Evolutionary conservation across 2,329 filamentous ascomycete genomes (phyloP).

Genomic region (Fusarium chuoi): DNA sequence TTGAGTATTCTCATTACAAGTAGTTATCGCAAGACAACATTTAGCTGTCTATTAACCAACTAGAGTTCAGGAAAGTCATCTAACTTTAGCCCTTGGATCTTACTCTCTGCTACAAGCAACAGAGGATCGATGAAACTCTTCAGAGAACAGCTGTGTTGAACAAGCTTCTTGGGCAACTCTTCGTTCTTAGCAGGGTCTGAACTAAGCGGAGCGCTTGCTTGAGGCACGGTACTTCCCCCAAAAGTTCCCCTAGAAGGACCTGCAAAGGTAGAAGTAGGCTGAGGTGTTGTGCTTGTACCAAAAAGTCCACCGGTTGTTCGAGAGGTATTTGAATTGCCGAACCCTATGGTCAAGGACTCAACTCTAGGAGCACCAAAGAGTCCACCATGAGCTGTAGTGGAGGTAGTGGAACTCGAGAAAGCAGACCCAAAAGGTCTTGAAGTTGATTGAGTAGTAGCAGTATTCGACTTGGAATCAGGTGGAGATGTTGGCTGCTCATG

Average conservation of each 20-base stretch:
- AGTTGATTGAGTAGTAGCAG: neutral
- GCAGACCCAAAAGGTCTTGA: neutral
- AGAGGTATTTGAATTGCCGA: neutral
- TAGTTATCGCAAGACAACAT: too few relatives aligned
- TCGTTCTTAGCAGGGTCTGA: neutral
- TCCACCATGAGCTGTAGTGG: neutral
- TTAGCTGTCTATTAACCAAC: neutral
- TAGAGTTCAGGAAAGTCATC: neutral
- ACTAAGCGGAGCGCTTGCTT: neutral
- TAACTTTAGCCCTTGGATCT: neutral
- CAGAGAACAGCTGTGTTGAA: neutral
- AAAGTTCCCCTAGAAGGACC: neutral
- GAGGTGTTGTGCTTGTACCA: neutral
- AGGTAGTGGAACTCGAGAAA: neutral
- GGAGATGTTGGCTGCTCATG: neutral
- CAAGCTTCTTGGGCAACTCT: neutral
- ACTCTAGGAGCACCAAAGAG: neutral
- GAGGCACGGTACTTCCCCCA: accelerated
- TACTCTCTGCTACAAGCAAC: neutral
- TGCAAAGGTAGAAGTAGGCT: accelerated
- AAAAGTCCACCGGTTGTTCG: neutral
- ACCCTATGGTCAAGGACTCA: neutral
- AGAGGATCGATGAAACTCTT: neutral
- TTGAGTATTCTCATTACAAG: neutral
- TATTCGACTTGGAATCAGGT: neutral